Conservation (phyloP, 108 stramenopile genomes). For the Cyclotella baltica region DNA sequence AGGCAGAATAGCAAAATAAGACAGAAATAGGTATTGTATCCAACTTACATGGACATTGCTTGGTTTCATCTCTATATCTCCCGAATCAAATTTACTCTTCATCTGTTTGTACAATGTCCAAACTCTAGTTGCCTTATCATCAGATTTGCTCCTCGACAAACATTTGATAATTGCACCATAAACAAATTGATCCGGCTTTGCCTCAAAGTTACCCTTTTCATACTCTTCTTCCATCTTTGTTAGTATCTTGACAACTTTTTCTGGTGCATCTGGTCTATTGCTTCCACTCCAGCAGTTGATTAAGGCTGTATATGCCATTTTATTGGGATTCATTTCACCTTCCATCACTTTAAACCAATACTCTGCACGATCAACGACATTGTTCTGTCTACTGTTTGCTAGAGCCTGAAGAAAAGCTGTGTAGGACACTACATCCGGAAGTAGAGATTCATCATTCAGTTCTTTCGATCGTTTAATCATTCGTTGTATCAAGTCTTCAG, state of each 20-base stretch:
- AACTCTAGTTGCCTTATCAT: conserved; percentile 36
- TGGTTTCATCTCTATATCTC: conserved; percentile 43
- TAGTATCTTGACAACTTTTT: conserved; percentile 37
- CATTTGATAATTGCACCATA: conserved; percentile 45
- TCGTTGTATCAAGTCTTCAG: conserved; percentile 45
- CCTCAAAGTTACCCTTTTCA: conserved; percentile 35
- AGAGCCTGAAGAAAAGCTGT: conserved; percentile 45
- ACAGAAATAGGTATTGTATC: background rate
- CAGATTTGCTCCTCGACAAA: conserved; percentile 35
- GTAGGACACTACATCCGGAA: conserved; percentile 41
- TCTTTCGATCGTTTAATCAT: conserved; percentile 39
- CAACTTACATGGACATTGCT: conserved; percentile 50
- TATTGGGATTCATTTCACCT: conserved; percentile 39
- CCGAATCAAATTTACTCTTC: conserved; percentile 41
- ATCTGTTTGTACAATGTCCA: conserved; percentile 49
- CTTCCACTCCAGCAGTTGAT: conserved; percentile 52
- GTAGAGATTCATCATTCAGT: conserved; percentile 38
- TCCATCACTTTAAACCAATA: conserved; percentile 54
- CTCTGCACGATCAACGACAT: conserved; percentile 26
- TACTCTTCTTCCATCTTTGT: conserved; percentile 38
- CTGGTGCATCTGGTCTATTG: conserved; percentile 27
- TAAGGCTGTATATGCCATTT: conserved; percentile 44
- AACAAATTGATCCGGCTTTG: conserved; percentile 44
- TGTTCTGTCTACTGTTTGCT: conserved; percentile 13
- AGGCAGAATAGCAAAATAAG: background rate